Base-by-base conservation (phyloP, 139 green algal genomes). In the Desmodesmus armatus region DNA sequence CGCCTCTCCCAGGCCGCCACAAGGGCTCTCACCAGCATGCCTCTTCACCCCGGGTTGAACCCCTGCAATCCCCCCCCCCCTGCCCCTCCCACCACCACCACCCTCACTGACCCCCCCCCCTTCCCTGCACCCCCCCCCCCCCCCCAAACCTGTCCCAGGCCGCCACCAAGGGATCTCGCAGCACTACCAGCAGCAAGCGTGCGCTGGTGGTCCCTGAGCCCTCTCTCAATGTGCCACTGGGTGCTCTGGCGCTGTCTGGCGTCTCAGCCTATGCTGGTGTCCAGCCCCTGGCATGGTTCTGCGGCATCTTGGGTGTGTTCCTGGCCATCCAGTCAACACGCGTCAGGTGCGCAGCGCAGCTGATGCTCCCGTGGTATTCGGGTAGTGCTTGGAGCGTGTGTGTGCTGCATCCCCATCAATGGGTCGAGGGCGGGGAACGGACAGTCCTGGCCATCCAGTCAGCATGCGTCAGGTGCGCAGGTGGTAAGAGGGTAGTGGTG, bases 371-470 rank as follows among this genome's bases (percentile, higher is more conserved):
- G 53, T 23, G 19, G 65, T 74, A 39, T 19, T 39, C 27, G n/a
- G 13, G 33, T 19, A 29, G 19, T 39, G 33, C 33, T 74, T 74
- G 27, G 33, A 74, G n/a, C 19, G n/a, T n/a, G n/a, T n/a, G n/a
- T n/a, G n/a, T n/a, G n/a, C 17, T 82, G 44, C 85, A 77, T 9
- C 39, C 75, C 9, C 33, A 90, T 0, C 89, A 79, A 17, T 85
- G 39, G 25, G 72, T 94, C 55, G 71, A 88, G 1, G 93, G 90
- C 9, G 29, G 96, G 2, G 89, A 97, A n/a, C 93, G 93, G 19
- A 86, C 88, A 0, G 96, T 97, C 85, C 79, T 97, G 6, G 83
- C 89, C 0, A 83, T 96, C 43, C 95, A 98, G 83, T 90, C 95
- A 9, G 92, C 89, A 33, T 83, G 92, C 15, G 91, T 98, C 21